Evolutionary conservation across 257 asterid genomes (phyloP).

Genomic region (Coffea eugenioides): DNA sequence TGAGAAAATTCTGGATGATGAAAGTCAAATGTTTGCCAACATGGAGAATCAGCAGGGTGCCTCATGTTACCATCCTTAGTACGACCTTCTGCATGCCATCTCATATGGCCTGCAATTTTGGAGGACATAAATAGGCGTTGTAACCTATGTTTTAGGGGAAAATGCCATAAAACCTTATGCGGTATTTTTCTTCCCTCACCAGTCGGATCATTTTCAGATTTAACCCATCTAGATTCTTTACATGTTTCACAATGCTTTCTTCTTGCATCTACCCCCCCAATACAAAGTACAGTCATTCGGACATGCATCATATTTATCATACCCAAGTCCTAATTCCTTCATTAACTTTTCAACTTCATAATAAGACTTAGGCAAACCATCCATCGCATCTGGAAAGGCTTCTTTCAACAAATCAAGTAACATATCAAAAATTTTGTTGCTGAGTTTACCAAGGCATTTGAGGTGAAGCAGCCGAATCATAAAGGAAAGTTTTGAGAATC

Average conservation of each 20-base stretch:
- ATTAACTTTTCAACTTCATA: neutral
- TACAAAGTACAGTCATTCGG: constrained; percentile 7
- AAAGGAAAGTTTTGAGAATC: neutral
- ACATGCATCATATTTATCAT: constrained; percentile 13
- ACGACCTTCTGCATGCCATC: constrained; percentile 3
- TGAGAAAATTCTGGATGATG: neutral
- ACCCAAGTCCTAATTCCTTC: neutral
- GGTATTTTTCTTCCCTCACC: neutral
- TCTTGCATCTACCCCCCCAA: neutral
- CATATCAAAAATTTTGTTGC: neutral
- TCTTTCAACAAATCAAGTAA: neutral
- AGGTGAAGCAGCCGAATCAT: neutral
- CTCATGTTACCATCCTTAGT: neutral
- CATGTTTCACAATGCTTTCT: neutral
- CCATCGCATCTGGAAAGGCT: neutral
- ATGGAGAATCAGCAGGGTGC: neutral
- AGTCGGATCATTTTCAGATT: neutral
- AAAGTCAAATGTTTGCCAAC: neutral
- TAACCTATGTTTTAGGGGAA: constrained; percentile 6
- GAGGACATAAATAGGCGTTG: no score
- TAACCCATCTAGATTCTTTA: neutral
- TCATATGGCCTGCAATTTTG: neutral
- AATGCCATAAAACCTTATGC: neutral
- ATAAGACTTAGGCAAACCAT: neutral
- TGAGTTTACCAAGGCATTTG: neutral